These are phyloP conservation scores for Gymnopus androsaceus DNA, from an alignment of 1,284 basidiomycete genomes.

Conservation along the genomic window DNA sequence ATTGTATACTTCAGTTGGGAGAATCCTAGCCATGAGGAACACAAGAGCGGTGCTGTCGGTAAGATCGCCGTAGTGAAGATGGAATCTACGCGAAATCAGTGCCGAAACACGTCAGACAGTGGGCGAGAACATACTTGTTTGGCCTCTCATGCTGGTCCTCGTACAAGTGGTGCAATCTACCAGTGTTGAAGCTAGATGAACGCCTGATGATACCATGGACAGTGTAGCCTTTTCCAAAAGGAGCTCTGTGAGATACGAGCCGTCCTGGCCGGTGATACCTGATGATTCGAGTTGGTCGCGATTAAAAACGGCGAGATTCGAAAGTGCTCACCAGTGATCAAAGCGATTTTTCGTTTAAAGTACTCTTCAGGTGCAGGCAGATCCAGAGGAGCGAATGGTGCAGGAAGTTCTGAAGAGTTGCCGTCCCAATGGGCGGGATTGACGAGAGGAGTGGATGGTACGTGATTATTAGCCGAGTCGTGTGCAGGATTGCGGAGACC, in stretches of 20 bases:
- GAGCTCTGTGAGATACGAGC: conserved; percentile 85
- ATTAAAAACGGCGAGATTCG: conserved; percentile 20
- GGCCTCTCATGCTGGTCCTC: conserved; percentile 85
- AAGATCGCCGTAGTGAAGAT: conserved; percentile 90
- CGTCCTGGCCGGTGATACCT: conserved; percentile 94
- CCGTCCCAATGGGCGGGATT: conserved; percentile 5
- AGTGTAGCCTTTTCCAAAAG: conserved; percentile 83
- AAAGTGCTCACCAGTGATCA: conserved; percentile 85
- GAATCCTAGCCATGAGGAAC: conserved; percentile 88
- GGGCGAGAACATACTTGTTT: conserved; percentile 57
- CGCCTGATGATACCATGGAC: conserved; percentile 93
- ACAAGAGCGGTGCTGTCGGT: conserved; percentile 93
- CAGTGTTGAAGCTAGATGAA: conserved; percentile 93
- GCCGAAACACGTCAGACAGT: neutral
- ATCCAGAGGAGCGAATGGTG: conserved; percentile 47
- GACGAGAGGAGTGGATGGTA: neutral
- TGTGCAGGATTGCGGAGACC: neutral
- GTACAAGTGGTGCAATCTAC: conserved; percentile 87
- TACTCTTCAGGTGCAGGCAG: conserved; percentile 80
- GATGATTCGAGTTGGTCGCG: neutral
- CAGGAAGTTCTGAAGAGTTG: conserved; percentile 11
- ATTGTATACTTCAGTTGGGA: conserved; percentile 92
- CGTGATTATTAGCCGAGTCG: neutral
- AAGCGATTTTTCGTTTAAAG: conserved; percentile 82
- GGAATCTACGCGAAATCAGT: conserved; percentile 53